These are phyloP conservation scores for Termitomyces bulborhizus DNA, from an alignment of 768 basidiomycete species.

Conservation along the genomic window DNA sequence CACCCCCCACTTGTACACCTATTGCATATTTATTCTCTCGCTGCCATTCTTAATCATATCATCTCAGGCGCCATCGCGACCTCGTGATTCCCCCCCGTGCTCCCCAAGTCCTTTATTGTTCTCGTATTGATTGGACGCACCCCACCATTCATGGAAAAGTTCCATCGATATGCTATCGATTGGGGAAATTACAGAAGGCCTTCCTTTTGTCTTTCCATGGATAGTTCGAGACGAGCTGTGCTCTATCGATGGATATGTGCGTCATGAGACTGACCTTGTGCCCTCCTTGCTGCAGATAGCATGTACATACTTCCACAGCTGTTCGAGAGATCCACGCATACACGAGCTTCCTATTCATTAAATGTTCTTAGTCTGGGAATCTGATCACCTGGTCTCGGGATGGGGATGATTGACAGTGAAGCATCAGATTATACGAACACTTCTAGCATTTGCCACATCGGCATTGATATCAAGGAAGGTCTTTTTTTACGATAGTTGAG, in stretches of 20 bases:
- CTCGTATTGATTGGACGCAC: neutral
- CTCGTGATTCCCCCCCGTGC: neutral
- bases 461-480: neutral
- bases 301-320: neutral
- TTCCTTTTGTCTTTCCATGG: neutral
- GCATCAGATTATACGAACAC: neutral
- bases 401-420: neutral
- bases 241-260: neutral
- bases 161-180: neutral
- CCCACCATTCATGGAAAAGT: neutral
- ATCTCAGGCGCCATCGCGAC: neutral
- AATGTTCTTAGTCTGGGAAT: neutral
- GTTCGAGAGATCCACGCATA: neutral
- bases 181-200: neutral
- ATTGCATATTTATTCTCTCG: neutral
- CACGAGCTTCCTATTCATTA: neutral
- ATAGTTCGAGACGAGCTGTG: neutral
- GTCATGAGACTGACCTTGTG: neutral
- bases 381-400: neutral
- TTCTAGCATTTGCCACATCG: neutral
- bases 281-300: neutral
- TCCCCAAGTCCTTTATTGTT: neutral
- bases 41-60: neutral
- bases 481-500: neutral
- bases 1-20: no score